Evolutionary conservation across 495 filamentous ascomycete species (phyloP), one percentile per base, ranked within the genome.

Genomic region (Aspergillus homomorphus): DNA sequence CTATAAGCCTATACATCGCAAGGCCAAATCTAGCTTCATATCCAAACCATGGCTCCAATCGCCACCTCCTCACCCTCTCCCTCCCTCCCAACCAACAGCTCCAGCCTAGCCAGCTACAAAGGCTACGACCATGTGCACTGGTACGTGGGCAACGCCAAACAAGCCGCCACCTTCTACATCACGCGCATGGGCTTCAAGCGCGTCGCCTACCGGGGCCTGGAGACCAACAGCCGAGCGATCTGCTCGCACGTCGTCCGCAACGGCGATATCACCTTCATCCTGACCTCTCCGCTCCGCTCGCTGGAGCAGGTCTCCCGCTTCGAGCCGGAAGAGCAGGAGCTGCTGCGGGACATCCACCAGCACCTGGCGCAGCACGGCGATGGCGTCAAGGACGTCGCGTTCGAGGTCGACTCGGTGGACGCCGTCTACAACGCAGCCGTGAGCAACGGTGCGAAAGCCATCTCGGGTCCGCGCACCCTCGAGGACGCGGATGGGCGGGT

Each of bases 101-200:
- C 63, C 38, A 65, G 62, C 18, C 53, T 77, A 19, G 65, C 82
- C 55, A 82, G 81, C 66, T 94, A 92, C 74, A 81, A 82, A 22
- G 91, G 90, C 69, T 96, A 96, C 66, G 88, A 94, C 75, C 89
- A 95, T 68, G 80, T 95, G 48, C 87, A 89, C 65, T 96, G 91
- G 91, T 96, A 89, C 70, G 92, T 97, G 6, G 91, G 91, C 64
- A 97, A 97, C 73, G 92, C 92, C 64, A 96, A 96, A 75, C 91
- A 96, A 80, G 89, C 89, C 0, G 91, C 90, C 44, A 80, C 84
- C 51, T 96, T 87, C 78, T 96, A 94, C 75, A 87, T 87, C 69
- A 86, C 87, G 10, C 87, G 88, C 59, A 87, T 95, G 77, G 91
- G 90, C 43, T 95, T 96, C 80, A 75, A 79, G 57, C 84, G 82